These are phyloP conservation scores for Lecanicillium sp. DNA, from an alignment of 2,329 filamentous ascomycete species.

Conservation along the genomic window DNA sequence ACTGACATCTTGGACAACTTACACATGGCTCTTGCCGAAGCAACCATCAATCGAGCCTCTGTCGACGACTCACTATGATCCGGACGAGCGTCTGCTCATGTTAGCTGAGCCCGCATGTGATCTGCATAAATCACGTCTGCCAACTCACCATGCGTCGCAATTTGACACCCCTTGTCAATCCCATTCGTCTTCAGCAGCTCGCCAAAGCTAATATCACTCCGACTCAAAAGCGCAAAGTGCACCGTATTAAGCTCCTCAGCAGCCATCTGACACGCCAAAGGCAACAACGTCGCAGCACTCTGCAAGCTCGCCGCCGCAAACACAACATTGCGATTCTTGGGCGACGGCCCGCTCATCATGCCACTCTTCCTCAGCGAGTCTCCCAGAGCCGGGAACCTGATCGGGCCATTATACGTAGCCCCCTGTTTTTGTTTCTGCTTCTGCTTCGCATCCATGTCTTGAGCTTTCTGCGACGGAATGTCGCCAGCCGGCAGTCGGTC, in stretches of 20 bases:
- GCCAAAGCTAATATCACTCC: constrained; percentile 59
- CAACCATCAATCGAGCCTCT: constrained; percentile 58
- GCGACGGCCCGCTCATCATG: constrained; percentile 42
- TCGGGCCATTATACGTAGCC: constrained; percentile 66
- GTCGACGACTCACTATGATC: constrained; percentile 64
- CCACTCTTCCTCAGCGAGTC: constrained; percentile 52
- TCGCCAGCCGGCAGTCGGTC: not conserved
- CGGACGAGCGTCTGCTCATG: constrained; percentile 59
- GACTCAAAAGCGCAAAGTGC: constrained; percentile 73
- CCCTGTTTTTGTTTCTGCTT: constrained; percentile 11
- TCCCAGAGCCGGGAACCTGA: constrained; percentile 60
- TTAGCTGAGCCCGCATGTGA: constrained; percentile 9
- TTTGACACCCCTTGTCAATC: constrained; percentile 59
- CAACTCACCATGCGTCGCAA: constrained; percentile 47
- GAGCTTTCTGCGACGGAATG: too few relatives aligned
- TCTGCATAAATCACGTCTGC: not conserved
- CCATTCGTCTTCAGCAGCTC: constrained; percentile 72
- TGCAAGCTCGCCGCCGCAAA: constrained; percentile 70
- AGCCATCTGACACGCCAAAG: constrained; percentile 83
- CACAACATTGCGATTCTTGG: constrained; percentile 60
- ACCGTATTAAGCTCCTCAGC: constrained; percentile 60
- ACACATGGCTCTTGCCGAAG: constrained; percentile 57
- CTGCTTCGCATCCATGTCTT: too few relatives aligned
- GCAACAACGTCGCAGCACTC: constrained; percentile 65
- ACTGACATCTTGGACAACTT: constrained; percentile 17